A percentile compares a stretch with the other conserved stretches of the same genome.
phyloP scores from a whole-genome alignment of 2,329 filamentous ascomycete species.

The Albophoma yamanashiensis region DNA sequence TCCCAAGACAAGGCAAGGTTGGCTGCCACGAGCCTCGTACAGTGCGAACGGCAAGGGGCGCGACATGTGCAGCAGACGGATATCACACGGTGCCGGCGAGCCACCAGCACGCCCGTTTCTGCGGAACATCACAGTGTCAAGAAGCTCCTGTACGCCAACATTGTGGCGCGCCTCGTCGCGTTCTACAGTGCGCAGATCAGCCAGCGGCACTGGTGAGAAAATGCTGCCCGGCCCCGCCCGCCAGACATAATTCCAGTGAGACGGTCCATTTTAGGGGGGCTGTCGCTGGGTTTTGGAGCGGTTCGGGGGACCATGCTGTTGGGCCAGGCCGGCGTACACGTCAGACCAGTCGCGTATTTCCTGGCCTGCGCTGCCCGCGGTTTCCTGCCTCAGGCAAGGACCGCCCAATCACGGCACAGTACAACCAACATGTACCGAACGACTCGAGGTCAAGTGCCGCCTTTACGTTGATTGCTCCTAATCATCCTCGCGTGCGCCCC shows the following conservation, averaged over 20 bases:
- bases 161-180: neutral
- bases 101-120: neutral
- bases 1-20: conserved; percentile 6
- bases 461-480: neutral
- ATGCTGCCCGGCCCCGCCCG: neutral
- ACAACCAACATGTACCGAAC: neutral
- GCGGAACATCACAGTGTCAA: neutral
- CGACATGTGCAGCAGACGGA: neutral
- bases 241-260: neutral
- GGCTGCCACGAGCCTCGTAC: conserved; percentile 4
- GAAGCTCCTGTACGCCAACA: neutral
- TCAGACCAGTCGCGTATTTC: conserved; percentile 16
- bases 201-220: neutral
- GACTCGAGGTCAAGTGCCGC: neutral
- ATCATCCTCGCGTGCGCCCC: neutral
- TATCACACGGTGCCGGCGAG: conserved; percentile 1
- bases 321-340: conserved; percentile 9
- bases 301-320: neutral
- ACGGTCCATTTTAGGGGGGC: neutral
- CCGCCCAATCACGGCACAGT: neutral
- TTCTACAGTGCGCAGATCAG: neutral
- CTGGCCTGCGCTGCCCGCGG: conserved; percentile 6
- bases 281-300: neutral
- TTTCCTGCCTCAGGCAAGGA: conserved; percentile 10
- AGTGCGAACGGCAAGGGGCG: conserved; percentile 4